Conservation (phyloP, 139 green algal genomes). For the Chlorella sp. region DNA sequence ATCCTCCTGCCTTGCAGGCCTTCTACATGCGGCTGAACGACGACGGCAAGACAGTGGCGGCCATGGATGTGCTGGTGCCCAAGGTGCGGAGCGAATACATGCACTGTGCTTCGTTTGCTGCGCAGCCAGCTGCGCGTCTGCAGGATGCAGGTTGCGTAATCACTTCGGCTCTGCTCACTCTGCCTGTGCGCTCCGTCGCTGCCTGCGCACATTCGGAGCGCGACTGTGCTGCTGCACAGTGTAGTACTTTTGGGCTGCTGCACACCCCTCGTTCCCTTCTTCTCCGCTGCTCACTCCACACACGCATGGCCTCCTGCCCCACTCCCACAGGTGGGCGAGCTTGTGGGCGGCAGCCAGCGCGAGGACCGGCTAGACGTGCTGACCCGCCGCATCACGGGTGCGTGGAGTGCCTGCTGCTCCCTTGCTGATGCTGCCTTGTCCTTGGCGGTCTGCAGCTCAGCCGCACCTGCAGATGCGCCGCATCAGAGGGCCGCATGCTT, state of each 20-base stretch:
- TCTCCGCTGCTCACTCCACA: no score
- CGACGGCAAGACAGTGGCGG: constrained; percentile 96
- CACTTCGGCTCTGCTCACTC: not conserved
- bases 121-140: not conserved
- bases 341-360: constrained; percentile 91
- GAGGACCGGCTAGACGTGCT: constrained; percentile 88
- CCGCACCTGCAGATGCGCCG: no score
- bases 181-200: no score
- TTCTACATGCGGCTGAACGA: constrained; percentile 99
- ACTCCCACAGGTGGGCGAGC: constrained; percentile 77
- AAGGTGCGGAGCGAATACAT: constrained; percentile 57
- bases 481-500: not conserved
- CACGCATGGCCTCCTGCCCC: no score
- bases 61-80: constrained; percentile 99
- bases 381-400: constrained; percentile 64
- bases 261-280: no score
- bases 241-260: no score
- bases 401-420: not conserved
- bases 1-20: constrained; percentile 60
- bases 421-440: not conserved
- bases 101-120: not conserved
- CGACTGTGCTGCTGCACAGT: no score
- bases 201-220: no score
- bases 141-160: not conserved
- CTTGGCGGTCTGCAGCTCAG: not conserved